Evolutionary conservation across 1,139 yeast genomes (phyloP).

Genomic region (Spathaspora sp.): DNA sequence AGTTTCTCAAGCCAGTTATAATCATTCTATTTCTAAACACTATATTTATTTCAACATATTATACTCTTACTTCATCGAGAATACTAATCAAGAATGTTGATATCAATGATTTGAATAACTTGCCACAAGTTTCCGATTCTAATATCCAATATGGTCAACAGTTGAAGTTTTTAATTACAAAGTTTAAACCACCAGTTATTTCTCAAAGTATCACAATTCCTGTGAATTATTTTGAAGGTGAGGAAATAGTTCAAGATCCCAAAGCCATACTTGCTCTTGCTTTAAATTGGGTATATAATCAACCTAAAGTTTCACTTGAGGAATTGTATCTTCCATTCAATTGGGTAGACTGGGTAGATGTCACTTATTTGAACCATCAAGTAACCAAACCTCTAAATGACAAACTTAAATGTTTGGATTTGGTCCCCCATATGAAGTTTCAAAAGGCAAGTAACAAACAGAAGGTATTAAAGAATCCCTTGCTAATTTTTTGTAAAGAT

Average conservation of each 20-base stretch:
- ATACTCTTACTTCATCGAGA: neutral
- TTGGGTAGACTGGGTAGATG: conserved; percentile 27
- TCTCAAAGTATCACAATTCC: neutral
- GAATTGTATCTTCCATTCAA: conserved; percentile 29
- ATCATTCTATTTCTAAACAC: neutral
- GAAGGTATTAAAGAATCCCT: conserved; percentile 4
- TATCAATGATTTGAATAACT: neutral
- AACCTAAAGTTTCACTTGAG: neutral
- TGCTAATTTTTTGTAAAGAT: conserved; percentile 16
- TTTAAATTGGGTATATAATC: neutral
- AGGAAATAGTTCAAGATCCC: neutral
- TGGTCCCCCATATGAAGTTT: conserved; percentile 7
- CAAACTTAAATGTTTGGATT: conserved; percentile 19
- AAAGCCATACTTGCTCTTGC: neutral
- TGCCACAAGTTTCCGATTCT: neutral
- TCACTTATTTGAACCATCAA: conserved; percentile 36
- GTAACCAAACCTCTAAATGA: conserved; percentile 22
- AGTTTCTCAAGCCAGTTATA: neutral
- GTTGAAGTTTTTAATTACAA: neutral
- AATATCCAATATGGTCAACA: neutral
- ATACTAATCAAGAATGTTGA: neutral
- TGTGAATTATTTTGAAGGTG: neutral
- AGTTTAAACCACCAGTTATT: neutral
- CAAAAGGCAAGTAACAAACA: neutral
- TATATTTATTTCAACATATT: neutral